Evolutionary conservation across 2,329 filamentous ascomycete species (phyloP).

Genomic region (Lomentospora prolificans): DNA sequence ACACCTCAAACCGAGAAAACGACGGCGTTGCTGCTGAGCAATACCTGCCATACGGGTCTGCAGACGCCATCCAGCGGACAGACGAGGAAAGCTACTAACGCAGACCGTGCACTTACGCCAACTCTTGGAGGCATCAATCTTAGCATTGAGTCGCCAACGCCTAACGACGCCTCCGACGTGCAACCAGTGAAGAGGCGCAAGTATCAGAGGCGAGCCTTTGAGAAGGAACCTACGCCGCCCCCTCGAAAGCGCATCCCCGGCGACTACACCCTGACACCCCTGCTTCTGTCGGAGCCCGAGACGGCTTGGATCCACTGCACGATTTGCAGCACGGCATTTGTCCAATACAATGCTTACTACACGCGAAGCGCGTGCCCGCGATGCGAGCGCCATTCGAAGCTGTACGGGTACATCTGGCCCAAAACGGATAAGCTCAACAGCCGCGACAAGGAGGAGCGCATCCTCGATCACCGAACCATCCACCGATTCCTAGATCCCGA

Average conservation of each 20-base stretch:
- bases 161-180: neutral
- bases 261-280: constrained; percentile 73
- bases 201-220: neutral
- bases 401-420: constrained; percentile 93
- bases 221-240: constrained; percentile 25
- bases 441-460: constrained; percentile 58
- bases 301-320: constrained; percentile 85
- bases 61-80: neutral
- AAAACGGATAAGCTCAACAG: constrained; percentile 79
- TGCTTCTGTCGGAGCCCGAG: constrained; percentile 63
- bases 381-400: constrained; percentile 88
- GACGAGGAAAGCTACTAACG: neutral
- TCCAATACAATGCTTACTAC: constrained; percentile 80
- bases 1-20: neutral
- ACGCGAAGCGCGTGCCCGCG: constrained; percentile 80
- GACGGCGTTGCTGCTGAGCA: neutral
- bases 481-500: constrained; percentile 71
- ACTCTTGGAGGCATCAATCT: neutral
- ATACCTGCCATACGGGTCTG: neutral
- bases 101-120: neutral
- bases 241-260: constrained; percentile 47
- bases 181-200: neutral
- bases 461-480: constrained; percentile 78
- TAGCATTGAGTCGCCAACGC: neutral
- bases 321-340: constrained; percentile 71